These are phyloP conservation scores for Xylaria curta DNA, from an alignment of 495 filamentous ascomycete genomes.

Conservation along the genomic window DNA sequence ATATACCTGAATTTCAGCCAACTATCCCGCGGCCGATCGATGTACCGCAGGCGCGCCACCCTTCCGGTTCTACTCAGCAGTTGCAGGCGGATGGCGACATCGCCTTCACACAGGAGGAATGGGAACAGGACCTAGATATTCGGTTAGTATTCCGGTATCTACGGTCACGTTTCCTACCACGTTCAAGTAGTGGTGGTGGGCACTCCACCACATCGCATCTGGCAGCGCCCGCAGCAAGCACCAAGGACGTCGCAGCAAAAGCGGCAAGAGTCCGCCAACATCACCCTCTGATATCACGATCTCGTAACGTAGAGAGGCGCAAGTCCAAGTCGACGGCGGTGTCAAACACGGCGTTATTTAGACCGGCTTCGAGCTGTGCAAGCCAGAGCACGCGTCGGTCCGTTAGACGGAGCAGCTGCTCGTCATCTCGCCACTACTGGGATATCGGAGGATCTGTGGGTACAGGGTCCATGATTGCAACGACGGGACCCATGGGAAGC, in stretches of 20 bases:
- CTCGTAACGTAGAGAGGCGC: slow-evolving; percentile 54
- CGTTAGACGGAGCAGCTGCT: slow-evolving; percentile 63
- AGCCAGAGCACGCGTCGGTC: slow-evolving; percentile 77
- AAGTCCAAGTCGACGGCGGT: slow-evolving; percentile 59
- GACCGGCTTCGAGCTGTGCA: slow-evolving; percentile 73
- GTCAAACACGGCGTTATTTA: slow-evolving; percentile 54
- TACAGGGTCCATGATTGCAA: slow-evolving; percentile 70
- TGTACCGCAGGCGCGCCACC: slow-evolving; percentile 31
- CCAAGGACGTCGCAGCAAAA: slow-evolving; percentile 73
- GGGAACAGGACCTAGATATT: slow-evolving; percentile 86
- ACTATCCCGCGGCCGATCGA: slow-evolving; percentile 49
- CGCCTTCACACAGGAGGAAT: slow-evolving; percentile 70
- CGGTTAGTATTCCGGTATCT: slow-evolving; percentile 89
- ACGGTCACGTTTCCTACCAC: slow-evolving; percentile 70
- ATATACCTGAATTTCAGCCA: slow-evolving; percentile 56
- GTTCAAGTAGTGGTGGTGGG: slow-evolving; percentile 30
- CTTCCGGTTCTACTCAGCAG: slow-evolving; percentile 29
- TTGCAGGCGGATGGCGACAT: slow-evolving; percentile 29
- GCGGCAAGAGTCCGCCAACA: slow-evolving; percentile 83
- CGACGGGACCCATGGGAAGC: slow-evolving; percentile 69
- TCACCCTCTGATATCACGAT: slow-evolving; percentile 78
- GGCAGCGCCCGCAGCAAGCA: slow-evolving; percentile 49
- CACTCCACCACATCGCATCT: slow-evolving; percentile 49
- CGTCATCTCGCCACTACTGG: slow-evolving; percentile 74
- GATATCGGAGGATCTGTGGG: slow-evolving; percentile 81